Evolutionary conservation across 2,329 filamentous ascomycete genomes (phyloP).

Genomic region (Nannizziopsis arthrosporioides): DNA sequence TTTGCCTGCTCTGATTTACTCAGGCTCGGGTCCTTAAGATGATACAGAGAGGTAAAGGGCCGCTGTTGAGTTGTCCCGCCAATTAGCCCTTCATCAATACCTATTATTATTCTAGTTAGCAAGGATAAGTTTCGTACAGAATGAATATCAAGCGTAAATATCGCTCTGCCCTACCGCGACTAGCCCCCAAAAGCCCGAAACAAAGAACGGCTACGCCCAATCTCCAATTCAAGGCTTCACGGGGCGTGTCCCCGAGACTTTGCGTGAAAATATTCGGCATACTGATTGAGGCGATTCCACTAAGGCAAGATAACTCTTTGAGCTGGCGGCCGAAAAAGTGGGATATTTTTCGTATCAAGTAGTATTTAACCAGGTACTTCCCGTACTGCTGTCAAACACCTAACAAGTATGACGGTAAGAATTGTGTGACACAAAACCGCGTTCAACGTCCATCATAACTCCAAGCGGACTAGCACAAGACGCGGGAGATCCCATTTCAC

Average conservation of each 20-base stretch:
- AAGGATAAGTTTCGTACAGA: too few relatives aligned
- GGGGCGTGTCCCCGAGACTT: slow-evolving; percentile 53
- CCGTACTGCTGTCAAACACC: too few relatives aligned
- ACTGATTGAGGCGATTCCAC: slow-evolving; percentile 37
- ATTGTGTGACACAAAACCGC: neutral
- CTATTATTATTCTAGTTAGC: neutral
- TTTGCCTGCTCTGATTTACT: slow-evolving; percentile 47
- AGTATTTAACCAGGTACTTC: too few relatives aligned
- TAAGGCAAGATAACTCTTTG: neutral
- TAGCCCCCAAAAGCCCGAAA: slow-evolving; percentile 64
- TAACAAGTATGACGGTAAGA: too few relatives aligned
- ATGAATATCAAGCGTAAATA: too few relatives aligned
- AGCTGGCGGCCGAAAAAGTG: neutral
- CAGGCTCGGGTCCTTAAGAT: slow-evolving; percentile 41
- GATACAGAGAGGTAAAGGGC: slow-evolving; percentile 50
- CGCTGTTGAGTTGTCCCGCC: slow-evolving; percentile 57
- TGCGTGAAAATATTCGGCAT: slow-evolving; percentile 56
- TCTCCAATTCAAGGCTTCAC: slow-evolving; percentile 63
- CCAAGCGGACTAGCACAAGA: neutral
- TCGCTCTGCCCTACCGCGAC: slow-evolving; percentile 42
- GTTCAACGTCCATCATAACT: neutral
- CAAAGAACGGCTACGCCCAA: slow-evolving; percentile 66
- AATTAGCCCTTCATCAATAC: slow-evolving; percentile 67
- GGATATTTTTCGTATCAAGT: too few relatives aligned
- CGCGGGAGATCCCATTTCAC: too few relatives aligned